Evolutionary conservation across 2,329 filamentous ascomycete genomes (phyloP), one percentile per base, ranked within the genome.

Genomic region (Colletotrichum acutatum): DNA sequence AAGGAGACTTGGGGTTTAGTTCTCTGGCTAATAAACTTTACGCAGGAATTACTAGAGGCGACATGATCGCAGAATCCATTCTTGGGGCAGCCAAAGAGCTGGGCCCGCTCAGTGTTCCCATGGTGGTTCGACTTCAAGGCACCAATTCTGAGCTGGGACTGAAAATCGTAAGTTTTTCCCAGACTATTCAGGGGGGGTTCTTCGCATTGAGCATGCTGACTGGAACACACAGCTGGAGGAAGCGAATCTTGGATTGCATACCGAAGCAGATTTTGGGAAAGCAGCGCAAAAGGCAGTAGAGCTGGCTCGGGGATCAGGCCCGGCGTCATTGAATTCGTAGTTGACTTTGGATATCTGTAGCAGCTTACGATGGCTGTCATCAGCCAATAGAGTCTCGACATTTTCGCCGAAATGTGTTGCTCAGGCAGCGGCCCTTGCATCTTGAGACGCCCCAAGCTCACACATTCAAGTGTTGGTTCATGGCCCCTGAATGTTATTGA

Each of bases 21-120:
- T 79, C 42, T 49, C 19, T 11, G 19, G 79, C 56, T 67, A 11
- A 67, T 9, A 5, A 2, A n/a, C 7, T 42, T 12, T 12, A 4
- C 6, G 0, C 4, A 87, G 86, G 86, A 0, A 85, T 88, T 19
- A 86, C 84, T 2, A 81, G 82, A 46, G 87, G 86, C 37, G 85
- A 86, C 72, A 88, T 88, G 86, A 86, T 88, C 75, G 86, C 86
- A 11, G 83, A 86, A 75, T 84, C 85, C 9, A 86, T 87, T 66
- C 80, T 88, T 24, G 80, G 80, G 0, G 86, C 86, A 1, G 82
- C 82, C 2, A 76, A 74, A 5, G 77, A 83, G 28, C 77, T 84
- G 32, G 82, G 81, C 0, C 77, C 78, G 5, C 79, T 86, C 30
- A 76, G 76, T 2, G 78, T 87, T 4, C 86, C 85, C 0, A 81